These are phyloP conservation scores for Trichoderma lentiforme DNA, from an alignment of 2,329 filamentous ascomycete genomes.

Conservation along the genomic window DNA sequence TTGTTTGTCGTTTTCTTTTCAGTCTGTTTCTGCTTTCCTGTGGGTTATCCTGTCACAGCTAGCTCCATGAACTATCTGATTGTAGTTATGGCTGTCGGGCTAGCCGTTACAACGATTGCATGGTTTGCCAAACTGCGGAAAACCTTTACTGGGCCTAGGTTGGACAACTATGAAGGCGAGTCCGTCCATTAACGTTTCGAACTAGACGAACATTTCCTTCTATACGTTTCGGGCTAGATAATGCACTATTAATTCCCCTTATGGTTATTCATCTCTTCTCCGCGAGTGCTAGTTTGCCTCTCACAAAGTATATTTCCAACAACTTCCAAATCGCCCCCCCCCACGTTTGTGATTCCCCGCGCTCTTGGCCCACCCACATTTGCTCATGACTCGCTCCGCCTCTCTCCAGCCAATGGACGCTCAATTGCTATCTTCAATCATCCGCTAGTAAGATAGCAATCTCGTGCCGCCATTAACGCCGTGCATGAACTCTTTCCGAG, in stretches of 20 bases:
- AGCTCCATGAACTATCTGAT: slow-evolving; percentile 28
- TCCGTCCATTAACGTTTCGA: not conserved
- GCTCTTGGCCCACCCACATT: not conserved
- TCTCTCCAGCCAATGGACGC: not conserved
- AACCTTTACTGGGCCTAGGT: slow-evolving; percentile 24
- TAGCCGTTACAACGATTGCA: slow-evolving; percentile 20
- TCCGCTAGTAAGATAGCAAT: not conserved
- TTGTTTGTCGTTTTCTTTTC: slow-evolving; percentile 26
- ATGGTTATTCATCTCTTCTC: not conserved
- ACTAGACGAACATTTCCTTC: not conserved
- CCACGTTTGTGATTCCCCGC: not conserved
- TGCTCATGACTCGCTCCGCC: not conserved
- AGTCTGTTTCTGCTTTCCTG: slow-evolving; percentile 26
- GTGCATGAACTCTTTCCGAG: not conserved
- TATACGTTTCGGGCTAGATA: not conserved
- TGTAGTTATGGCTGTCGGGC: slow-evolving; percentile 26
- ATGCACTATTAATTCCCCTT: not conserved
- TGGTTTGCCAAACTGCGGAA: slow-evolving; percentile 24
- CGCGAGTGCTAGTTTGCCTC: not conserved
- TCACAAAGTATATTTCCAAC: not conserved
- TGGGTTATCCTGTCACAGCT: slow-evolving; percentile 21
- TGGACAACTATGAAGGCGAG: slow-evolving; percentile 1
- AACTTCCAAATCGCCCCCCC: not conserved
- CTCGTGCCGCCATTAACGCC: slow-evolving; percentile 2
- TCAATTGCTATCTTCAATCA: not conserved